Conservation (phyloP, 2,329 filamentous ascomycete genomes). For the Xylariaceae sp. region DNA sequence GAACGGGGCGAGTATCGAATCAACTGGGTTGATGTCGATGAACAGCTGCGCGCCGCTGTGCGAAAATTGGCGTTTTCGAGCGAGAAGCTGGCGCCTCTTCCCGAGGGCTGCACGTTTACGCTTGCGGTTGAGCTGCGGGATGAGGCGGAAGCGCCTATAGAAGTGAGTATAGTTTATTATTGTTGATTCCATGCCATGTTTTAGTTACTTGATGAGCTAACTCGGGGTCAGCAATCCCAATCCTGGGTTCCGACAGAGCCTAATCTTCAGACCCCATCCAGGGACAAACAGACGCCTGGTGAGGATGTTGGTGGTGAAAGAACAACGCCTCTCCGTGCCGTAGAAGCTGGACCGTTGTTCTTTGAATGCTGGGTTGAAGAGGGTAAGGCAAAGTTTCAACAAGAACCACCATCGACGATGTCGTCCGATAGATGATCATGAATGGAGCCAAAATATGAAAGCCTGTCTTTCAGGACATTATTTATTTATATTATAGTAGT, state of each 20-base stretch:
- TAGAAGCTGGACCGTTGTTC: slow-evolving; percentile 55
- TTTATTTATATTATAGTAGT: not conserved
- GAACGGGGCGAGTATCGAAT: slow-evolving; percentile 25
- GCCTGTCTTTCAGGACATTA: not conserved
- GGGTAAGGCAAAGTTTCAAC: slow-evolving; percentile 40
- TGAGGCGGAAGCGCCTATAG: slow-evolving; percentile 52
- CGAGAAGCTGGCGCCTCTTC: slow-evolving; percentile 52
- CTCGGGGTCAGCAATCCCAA: slow-evolving; percentile 47
- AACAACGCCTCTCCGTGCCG: slow-evolving; percentile 48
- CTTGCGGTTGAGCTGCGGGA: slow-evolving; percentile 69
- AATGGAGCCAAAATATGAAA: not conserved
- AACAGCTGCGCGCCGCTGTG: slow-evolving; percentile 66
- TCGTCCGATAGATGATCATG: slow-evolving; percentile 7
- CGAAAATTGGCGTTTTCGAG: slow-evolving; percentile 56
- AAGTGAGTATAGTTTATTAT: slow-evolving; percentile 39
- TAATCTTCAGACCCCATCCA: slow-evolving; percentile 39
- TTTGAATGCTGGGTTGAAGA: slow-evolving; percentile 64
- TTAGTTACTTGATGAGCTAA: slow-evolving; percentile 8
- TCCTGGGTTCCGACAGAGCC: slow-evolving; percentile 55
- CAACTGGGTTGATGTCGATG: slow-evolving; percentile 59
- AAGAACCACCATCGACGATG: slow-evolving; percentile 13
- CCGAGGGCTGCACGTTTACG: slow-evolving; percentile 65
- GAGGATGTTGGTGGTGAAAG: slow-evolving; percentile 36
- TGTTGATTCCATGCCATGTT: not conserved
- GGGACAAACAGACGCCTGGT: slow-evolving; percentile 29